phyloP scores from a whole-genome alignment of 257 asterid species.

The Coffea eugenioides region DNA sequence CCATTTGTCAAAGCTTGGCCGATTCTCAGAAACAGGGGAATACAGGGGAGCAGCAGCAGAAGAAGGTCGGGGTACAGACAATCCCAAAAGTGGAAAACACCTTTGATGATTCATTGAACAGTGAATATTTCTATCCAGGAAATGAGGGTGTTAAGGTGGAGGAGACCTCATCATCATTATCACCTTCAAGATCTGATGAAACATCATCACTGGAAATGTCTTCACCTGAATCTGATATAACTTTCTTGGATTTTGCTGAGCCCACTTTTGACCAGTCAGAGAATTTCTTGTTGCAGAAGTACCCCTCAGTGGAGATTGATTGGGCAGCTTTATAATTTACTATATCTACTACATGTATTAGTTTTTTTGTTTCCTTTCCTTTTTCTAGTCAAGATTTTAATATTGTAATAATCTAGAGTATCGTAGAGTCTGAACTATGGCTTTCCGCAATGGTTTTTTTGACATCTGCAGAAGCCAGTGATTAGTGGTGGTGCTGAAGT shows the following conservation, averaged over 20 bases:
- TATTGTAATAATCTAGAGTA: conserved; percentile 1
- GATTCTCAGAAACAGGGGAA: conserved; percentile 45
- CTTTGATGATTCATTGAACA: conserved; percentile 19
- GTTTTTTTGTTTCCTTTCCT: not conserved
- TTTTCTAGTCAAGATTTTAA: not conserved
- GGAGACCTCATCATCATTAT: conserved; percentile 31
- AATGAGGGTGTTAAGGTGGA: conserved; percentile 47
- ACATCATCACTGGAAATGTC: conserved; percentile 33
- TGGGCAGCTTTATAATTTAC: conserved; percentile 63
- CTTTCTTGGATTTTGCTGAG: conserved; percentile 46
- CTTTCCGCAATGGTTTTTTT: conserved; percentile 73
- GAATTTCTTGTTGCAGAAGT: conserved; percentile 53
- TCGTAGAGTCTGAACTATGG: conserved; percentile 22
- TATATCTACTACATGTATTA: not conserved
- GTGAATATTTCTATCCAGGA: conserved; percentile 14
- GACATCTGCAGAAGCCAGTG: conserved; percentile 65
- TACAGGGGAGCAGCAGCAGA: conserved; percentile 8
- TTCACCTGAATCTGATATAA: conserved; percentile 53
- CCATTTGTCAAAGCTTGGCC: conserved; percentile 61
- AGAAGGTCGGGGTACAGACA: not conserved
- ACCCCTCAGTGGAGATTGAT: conserved; percentile 89
- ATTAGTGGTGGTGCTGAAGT: conserved; percentile 4
- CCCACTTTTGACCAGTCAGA: conserved; percentile 40
- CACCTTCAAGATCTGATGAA: conserved; percentile 32
- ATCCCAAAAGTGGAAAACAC: conserved; percentile 14